phyloP scores from a whole-genome alignment of 2,329 filamentous ascomycete species.

The Penicillium carneum region DNA sequence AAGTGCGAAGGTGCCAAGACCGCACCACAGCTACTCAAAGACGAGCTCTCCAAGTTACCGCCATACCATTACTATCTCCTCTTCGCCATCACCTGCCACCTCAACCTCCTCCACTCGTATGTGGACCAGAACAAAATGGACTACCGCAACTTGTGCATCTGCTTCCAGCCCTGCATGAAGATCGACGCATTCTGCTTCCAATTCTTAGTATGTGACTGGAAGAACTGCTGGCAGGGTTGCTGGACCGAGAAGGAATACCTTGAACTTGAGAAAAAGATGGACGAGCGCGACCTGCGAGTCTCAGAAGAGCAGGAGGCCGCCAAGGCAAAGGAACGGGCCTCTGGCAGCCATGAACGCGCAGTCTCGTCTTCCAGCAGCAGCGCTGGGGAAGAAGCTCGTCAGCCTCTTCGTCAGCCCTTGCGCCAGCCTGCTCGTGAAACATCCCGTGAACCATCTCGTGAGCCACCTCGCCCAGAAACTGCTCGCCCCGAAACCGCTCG shows the following conservation, averaged over 20 bases:
- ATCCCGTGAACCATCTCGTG: constrained; percentile 10
- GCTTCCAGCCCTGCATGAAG: constrained; percentile 96
- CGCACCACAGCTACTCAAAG: constrained; percentile 84
- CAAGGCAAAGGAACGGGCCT: constrained; percentile 28
- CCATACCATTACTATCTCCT: constrained; percentile 98
- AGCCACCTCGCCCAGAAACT: neutral
- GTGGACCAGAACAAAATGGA: constrained; percentile 98
- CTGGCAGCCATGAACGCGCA: constrained; percentile 61
- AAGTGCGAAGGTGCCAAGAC: constrained; percentile 80
- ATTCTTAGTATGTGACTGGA: constrained; percentile 93
- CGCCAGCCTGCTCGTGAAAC: constrained; percentile 43
- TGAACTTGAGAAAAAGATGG: constrained; percentile 60
- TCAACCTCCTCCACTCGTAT: constrained; percentile 88
- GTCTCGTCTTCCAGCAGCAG: constrained; percentile 72
- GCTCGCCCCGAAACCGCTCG: constrained; percentile 43
- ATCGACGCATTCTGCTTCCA: constrained; percentile 95
- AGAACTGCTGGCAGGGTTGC: constrained; percentile 95
- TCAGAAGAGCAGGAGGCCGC: constrained; percentile 38
- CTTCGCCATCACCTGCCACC: constrained; percentile 95
- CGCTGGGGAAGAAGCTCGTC: constrained; percentile 45
- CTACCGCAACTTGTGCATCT: constrained; percentile 92
- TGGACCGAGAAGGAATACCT: constrained; percentile 84
- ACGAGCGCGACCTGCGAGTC: constrained; percentile 42
- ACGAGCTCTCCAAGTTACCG: constrained; percentile 90
- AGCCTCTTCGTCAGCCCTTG: neutral